A percentile compares a stretch with the other conserved stretches of the same genome.
Conservation (phyloP, 2,329 filamentous ascomycete genomes). For the Fusarium temperatum region DNA sequence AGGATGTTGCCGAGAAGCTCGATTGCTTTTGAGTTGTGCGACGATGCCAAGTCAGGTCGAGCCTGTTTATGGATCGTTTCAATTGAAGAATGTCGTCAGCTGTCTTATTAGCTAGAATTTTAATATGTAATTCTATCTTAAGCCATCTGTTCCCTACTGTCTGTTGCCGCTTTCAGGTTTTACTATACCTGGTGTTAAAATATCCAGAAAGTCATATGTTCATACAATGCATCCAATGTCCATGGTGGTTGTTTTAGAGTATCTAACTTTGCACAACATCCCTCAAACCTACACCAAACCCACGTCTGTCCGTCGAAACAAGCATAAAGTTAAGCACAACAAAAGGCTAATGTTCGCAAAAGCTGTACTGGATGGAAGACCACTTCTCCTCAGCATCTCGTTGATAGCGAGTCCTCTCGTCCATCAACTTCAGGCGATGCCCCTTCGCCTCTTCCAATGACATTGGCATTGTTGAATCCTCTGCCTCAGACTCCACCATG, state of each 20-base stretch:
- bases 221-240: neutral
- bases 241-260: neutral
- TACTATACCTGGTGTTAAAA: neutral
- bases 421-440: conserved; percentile 28
- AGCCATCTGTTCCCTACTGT: accelerated
- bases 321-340: too few species aligned
- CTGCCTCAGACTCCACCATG: conserved; percentile 6
- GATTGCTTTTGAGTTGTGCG: neutral
- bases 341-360: conserved; percentile 25
- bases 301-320: neutral
- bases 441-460: conserved; percentile 19
- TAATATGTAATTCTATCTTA: neutral
- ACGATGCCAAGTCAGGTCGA: neutral
- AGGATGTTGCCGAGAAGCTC: neutral
- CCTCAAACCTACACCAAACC: neutral
- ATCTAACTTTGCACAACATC: neutral
- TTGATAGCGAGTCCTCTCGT: conserved; percentile 2
- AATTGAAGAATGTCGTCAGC: neutral
- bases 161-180: neutral
- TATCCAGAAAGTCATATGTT: neutral
- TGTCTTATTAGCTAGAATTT: accelerated
- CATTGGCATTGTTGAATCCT: conserved; percentile 7
- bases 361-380: neutral
- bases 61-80: neutral
- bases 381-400: accelerated